These are phyloP conservation scores for Ophiosphaerella herpotricha DNA, from an alignment of 2,329 filamentous ascomycete genomes.

Conservation along the genomic window DNA sequence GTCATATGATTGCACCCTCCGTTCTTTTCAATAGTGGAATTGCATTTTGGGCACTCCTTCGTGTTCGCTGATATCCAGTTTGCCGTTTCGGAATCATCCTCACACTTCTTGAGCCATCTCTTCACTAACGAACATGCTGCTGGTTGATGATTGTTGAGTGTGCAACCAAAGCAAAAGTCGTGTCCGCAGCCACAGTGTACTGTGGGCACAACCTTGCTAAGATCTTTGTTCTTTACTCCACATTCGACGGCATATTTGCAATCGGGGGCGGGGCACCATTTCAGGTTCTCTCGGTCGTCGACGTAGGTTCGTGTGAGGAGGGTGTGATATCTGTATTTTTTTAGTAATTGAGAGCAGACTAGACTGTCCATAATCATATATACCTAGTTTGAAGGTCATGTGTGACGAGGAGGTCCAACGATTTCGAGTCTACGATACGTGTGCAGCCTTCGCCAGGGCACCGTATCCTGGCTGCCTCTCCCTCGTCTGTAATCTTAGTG, in stretches of 20 bases:
- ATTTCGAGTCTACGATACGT: slow-evolving; percentile 87
- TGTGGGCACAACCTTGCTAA: slow-evolving; percentile 84
- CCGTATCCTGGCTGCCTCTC: slow-evolving; percentile 91
- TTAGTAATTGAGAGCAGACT: slow-evolving; percentile 12
- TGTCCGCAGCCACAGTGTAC: slow-evolving; percentile 84
- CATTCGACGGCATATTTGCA: slow-evolving; percentile 94
- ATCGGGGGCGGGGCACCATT: slow-evolving; percentile 98
- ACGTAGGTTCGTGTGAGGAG: slow-evolving; percentile 93
- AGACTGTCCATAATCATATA: slow-evolving; percentile 13
- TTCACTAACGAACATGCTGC: slow-evolving; percentile 90
- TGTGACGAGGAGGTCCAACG: slow-evolving; percentile 75
- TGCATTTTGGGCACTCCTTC: slow-evolving; percentile 95
- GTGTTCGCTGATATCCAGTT: slow-evolving; percentile 99
- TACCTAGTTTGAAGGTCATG: slow-evolving; percentile 61
- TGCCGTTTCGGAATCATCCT: slow-evolving; percentile 95
- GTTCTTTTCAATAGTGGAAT: slow-evolving; percentile 98
- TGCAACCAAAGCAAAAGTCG: slow-evolving; percentile 94
- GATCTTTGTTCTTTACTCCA: slow-evolving; percentile 81
- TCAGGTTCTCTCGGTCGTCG: slow-evolving; percentile 92
- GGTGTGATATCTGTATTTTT: slow-evolving; percentile 70
- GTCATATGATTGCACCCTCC: slow-evolving; percentile 99
- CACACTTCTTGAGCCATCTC: slow-evolving; percentile 97
- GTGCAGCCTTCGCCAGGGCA: slow-evolving; percentile 88
- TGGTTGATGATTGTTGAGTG: slow-evolving; percentile 86
- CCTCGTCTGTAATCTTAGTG: slow-evolving; percentile 94